Percentiles rank a stretch among this genome's conserved stretches.
phyloP scores from a whole-genome alignment of 441 rosid species.

The Melastoma candidum region DNA sequence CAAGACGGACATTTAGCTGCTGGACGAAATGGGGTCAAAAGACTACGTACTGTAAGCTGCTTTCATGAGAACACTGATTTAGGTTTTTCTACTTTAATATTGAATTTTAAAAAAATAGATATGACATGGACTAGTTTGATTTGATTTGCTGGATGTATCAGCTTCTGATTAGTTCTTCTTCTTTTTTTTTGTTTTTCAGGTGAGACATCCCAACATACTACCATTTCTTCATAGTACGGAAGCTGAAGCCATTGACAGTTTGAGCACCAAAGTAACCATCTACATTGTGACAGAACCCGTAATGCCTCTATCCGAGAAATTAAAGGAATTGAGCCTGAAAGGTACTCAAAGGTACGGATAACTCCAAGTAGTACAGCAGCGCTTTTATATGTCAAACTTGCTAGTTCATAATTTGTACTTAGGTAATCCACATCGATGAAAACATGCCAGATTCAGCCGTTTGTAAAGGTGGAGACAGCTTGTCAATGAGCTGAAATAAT shows the following conservation, averaged over 20 bases:
- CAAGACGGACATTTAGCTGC: slow-evolving; percentile 91
- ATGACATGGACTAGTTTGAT: too few relatives aligned
- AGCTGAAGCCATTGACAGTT: slow-evolving; percentile 66
- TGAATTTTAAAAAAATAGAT: not conserved
- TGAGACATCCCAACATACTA: slow-evolving; percentile 92
- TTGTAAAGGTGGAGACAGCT: too few relatives aligned
- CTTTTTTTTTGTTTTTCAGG: slow-evolving; percentile 38
- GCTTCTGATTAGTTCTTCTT: not conserved
- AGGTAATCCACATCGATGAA: not conserved
- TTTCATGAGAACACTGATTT: not conserved
- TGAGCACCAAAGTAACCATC: slow-evolving; percentile 60
- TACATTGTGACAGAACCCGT: slow-evolving; percentile 97
- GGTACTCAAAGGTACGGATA: slow-evolving; percentile 75
- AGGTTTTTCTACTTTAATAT: not conserved
- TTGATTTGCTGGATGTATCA: not conserved
- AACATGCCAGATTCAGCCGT: too few relatives aligned
- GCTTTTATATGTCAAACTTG: not conserved
- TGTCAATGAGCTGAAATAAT: too few relatives aligned
- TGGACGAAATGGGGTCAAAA: slow-evolving; percentile 91
- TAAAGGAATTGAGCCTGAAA: slow-evolving; percentile 83
- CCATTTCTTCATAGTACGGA: slow-evolving; percentile 94
- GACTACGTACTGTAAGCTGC: slow-evolving; percentile 90
- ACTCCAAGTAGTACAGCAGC: not conserved
- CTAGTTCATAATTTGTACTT: not conserved
- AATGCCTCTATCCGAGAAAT: slow-evolving; percentile 85